phyloP scores from a whole-genome alignment of 2,329 filamentous ascomycete species.

The Sporothrix protearum region DNA sequence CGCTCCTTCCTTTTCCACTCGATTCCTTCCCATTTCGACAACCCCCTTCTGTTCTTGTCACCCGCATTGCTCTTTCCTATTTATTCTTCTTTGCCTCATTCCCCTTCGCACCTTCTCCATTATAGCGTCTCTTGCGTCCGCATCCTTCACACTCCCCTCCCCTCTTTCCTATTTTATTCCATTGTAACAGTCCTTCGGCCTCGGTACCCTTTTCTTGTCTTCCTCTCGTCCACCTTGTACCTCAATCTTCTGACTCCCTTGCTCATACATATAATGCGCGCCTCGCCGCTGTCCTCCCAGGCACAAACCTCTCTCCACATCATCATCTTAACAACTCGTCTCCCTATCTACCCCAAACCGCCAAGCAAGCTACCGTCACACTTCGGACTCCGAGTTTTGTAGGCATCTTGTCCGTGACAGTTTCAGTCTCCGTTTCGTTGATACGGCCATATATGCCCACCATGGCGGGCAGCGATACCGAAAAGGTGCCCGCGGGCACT shows the following conservation, averaged over 20 bases:
- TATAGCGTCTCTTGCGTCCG: background rate
- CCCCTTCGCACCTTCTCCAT: background rate
- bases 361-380: background rate
- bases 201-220: background rate
- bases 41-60: background rate
- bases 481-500: conserved; percentile 9
- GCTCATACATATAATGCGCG: background rate
- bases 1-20: conserved; percentile 4
- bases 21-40: background rate
- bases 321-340: background rate
- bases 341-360: background rate
- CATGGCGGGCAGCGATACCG: conserved; percentile 17
- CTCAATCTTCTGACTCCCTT: background rate
- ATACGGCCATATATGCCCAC: background rate
- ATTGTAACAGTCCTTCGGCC: conserved; percentile 2
- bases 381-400: background rate
- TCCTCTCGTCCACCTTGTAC: background rate
- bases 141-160: background rate
- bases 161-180: background rate
- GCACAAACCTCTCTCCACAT: background rate
- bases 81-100: background rate
- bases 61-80: background rate
- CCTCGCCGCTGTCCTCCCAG: background rate
- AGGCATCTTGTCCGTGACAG: background rate
- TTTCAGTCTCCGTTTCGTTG: background rate